Percentiles rank a stretch among this genome's conserved stretches.
phyloP scores from a whole-genome alignment of 78 protist species.

The Neovahlkampfia damariscottae region DNA sequence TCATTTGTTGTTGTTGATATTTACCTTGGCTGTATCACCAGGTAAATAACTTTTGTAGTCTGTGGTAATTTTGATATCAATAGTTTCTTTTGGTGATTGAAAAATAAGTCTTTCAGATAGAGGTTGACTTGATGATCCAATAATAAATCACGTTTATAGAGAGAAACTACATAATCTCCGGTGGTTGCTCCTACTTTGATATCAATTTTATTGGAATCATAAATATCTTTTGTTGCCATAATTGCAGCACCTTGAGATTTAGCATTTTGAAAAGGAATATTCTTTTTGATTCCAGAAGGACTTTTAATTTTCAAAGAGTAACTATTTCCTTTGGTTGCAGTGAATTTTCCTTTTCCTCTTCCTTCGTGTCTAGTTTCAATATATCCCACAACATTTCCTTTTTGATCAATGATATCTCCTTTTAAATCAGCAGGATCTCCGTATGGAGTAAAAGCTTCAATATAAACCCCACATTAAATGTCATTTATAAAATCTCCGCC shows the following conservation, averaged over 20 bases:
- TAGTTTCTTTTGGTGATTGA: background rate
- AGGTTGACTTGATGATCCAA: background rate
- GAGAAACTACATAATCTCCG: no score
- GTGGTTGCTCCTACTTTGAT: no score
- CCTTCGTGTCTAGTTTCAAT: no score
- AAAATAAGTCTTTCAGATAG: background rate
- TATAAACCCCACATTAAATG: background rate
- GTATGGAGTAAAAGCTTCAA: background rate
- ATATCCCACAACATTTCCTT: background rate
- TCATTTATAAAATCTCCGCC: background rate
- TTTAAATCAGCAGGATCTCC: background rate
- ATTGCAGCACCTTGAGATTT: no score
- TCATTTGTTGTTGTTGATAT: background rate
- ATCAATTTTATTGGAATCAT: background rate
- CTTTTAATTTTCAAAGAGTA: background rate
- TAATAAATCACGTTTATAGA: background rate
- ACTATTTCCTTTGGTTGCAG: background rate
- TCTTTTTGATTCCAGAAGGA: background rate
- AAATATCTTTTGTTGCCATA: no score
- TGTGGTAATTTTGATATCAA: background rate
- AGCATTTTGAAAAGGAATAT: background rate
- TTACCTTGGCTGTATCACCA: background rate
- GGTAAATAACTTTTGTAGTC: background rate
- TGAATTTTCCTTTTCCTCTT: no score
- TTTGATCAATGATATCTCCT: background rate